Conservation (phyloP, 306 rosid species). For the Cucurbita ficifolia region DNA sequence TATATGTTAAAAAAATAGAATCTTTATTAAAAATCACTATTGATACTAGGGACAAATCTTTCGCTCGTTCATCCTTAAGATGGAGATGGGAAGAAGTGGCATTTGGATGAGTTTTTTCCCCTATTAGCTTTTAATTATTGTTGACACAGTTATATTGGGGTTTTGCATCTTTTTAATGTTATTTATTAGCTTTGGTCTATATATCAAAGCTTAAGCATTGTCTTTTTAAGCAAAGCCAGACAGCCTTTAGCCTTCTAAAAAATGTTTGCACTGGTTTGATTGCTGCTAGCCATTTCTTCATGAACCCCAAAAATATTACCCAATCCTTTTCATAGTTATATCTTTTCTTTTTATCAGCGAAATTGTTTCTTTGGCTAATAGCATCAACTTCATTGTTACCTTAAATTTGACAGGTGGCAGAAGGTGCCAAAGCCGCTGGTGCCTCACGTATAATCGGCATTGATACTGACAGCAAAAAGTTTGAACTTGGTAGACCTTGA, state of each 20-base stretch:
- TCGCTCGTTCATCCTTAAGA: too few species aligned
- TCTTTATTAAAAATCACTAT: background rate
- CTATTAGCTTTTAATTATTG: background rate
- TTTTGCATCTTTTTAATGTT: background rate
- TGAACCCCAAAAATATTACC: background rate
- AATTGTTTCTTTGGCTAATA: background rate
- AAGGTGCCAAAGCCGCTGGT: slow-evolving; percentile 91
- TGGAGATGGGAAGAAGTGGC: too few species aligned
- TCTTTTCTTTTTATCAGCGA: background rate
- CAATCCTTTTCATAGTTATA: background rate
- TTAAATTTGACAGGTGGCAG: slow-evolving; percentile 53
- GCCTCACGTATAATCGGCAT: slow-evolving; percentile 79
- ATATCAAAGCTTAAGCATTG: background rate
- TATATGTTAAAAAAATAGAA: background rate
- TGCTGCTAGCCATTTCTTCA: background rate
- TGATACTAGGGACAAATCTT: too few species aligned
- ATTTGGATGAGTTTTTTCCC: too few species aligned
- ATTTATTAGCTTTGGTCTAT: background rate
- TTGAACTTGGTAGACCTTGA: slow-evolving; percentile 37
- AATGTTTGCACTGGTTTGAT: background rate
- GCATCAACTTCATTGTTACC: background rate
- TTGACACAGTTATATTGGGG: background rate
- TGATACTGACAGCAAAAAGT: slow-evolving; percentile 68
- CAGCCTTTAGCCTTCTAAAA: background rate
- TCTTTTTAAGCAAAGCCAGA: background rate